Evolutionary conservation across 2,329 filamentous ascomycete genomes (phyloP), one percentile per base, ranked within the genome.

Genomic region (Bipolaris sorokiniana): DNA sequence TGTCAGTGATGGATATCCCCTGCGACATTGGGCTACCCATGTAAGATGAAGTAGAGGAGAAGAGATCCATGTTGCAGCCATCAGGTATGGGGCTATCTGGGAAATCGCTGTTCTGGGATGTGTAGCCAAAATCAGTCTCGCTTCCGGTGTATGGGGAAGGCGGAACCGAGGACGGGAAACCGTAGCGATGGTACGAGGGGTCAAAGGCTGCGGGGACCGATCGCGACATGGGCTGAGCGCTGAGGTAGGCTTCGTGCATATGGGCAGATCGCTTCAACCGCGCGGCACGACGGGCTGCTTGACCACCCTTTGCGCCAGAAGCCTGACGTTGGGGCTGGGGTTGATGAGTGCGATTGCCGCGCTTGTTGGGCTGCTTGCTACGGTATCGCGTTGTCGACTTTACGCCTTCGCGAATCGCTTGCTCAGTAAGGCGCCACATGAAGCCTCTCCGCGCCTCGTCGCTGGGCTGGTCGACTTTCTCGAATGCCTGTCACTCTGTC

Each of bases 391-490:
- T 97, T 0, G 94, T 98, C 56, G 91, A 94, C 76, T 92, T 87
- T 48, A 97, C 90, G 23, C 91, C 90, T 22, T 89, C 79, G 18
- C 78, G 77, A 31, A 91, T 78, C 0, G 91, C 91, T 74, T 88
- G 87, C 1, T 86, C 80, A 34, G 88, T 88, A 23, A 98, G 80
- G 41, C 87, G 84, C 94, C 94, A 98, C 74, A 90, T 86, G 47
- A 84, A 88, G 1, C 85, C 85, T 71, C 90, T 92, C 70, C 89
- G 87, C 7, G 81, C 71, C 53, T 86, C 84, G 18, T 83, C 79
- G 46, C 81, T 70, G 22, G 74, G 63, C 55, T 79, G 62, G 47
- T 81, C 72, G 33, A 81, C 80, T 73, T 85, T 84, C 62, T 83
- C 80, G 71, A 88, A 84, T 9, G 84, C 83, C 82, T 86, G 52